Evolutionary conservation across 2,329 filamentous ascomycete species (phyloP).

Genomic region (Fusarium anguioides): DNA sequence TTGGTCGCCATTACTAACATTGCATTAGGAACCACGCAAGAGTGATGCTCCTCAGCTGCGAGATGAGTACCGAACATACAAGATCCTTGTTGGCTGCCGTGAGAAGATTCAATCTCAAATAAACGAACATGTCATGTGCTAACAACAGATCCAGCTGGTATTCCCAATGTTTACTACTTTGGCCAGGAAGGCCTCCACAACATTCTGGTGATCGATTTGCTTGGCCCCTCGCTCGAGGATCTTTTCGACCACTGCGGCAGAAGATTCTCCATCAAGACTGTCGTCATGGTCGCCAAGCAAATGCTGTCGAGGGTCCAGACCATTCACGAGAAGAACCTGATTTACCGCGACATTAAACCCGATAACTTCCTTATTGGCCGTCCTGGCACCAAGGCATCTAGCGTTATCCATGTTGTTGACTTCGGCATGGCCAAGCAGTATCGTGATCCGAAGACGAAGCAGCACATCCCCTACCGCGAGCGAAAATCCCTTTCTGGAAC

Average conservation of each 20-base stretch:
- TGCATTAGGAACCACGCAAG: constrained; percentile 89
- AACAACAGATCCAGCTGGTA: constrained; percentile 74
- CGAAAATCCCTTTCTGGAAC: constrained; percentile 97
- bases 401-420: constrained; percentile 98
- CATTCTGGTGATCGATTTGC: constrained; percentile 96
- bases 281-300: constrained; percentile 99
- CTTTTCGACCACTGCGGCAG: constrained; percentile 97
- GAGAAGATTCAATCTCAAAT: constrained; percentile 56
- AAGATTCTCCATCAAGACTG: constrained; percentile 95
- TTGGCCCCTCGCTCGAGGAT: constrained; percentile 94
- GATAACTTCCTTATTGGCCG: constrained; percentile 99
- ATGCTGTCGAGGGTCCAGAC: constrained; percentile 94
- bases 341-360: constrained; percentile 99
- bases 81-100: constrained; percentile 99
- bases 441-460: constrained; percentile 97
- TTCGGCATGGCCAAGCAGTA: constrained; percentile 99
- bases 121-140: constrained; percentile 49
- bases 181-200: constrained; percentile 98
- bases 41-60: constrained; percentile 97
- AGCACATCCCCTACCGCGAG: constrained; percentile 97
- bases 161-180: constrained; percentile 99
- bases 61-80: constrained; percentile 99
- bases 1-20: constrained; percentile 6
- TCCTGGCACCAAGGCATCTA: constrained; percentile 91
- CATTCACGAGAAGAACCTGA: constrained; percentile 99